A percentile compares a stretch with the other conserved stretches of the same genome.
Conservation (phyloP, 345 rosid genomes). For the Populus davidiana region DNA sequence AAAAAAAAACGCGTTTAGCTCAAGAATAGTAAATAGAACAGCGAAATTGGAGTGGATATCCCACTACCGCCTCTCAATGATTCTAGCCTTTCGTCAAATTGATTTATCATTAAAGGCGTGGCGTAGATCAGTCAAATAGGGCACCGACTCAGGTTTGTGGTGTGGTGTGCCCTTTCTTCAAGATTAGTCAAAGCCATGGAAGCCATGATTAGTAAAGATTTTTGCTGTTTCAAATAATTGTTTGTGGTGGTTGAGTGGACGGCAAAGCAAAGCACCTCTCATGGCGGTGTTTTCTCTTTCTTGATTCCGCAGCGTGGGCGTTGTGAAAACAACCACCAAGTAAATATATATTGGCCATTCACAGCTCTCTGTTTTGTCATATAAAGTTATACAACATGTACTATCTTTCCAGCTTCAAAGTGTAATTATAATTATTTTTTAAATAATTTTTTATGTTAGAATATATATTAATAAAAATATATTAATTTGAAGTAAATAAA, state of each 20-base stretch:
- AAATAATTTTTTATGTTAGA: too few species aligned
- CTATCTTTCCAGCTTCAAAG: too few species aligned
- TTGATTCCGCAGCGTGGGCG: neutral
- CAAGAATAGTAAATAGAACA: neutral
- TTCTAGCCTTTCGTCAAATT: neutral
- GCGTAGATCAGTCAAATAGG: neutral
- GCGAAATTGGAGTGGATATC: neutral
- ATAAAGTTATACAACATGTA: too few species aligned
- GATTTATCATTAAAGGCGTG: neutral
- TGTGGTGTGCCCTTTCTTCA: neutral
- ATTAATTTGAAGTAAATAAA: too few species aligned
- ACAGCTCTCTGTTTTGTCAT: neutral
- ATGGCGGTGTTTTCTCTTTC: neutral
- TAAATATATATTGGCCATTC: neutral
- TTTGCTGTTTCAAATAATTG: neutral
- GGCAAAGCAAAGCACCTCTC: conserved; percentile 4
- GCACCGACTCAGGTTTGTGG: neutral
- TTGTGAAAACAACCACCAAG: neutral
- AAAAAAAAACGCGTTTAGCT: too few species aligned
- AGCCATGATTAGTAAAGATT: neutral
- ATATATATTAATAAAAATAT: too few species aligned
- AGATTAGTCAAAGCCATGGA: conserved; percentile 13
- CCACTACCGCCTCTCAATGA: neutral
- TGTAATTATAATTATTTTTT: too few species aligned
- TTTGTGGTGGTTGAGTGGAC: conserved; percentile 2